Conservation (phyloP, 257 asterid genomes). For the Lantana camara region DNA sequence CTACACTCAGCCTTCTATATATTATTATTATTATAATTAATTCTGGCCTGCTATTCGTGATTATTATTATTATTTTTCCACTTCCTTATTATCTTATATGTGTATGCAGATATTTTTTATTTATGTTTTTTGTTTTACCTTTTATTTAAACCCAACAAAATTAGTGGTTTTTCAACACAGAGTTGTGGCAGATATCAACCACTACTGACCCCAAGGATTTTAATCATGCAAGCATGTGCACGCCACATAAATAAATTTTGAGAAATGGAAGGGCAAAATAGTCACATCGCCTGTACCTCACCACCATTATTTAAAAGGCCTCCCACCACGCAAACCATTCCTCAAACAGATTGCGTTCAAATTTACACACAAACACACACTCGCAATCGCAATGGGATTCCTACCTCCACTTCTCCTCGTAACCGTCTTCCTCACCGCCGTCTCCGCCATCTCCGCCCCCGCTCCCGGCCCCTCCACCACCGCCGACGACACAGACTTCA, state of each 20-base stretch:
- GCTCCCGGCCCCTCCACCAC: constrained; percentile 15
- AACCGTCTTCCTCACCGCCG: constrained; percentile 26
- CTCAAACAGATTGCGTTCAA: neutral
- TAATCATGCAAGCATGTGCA: constrained; percentile 17
- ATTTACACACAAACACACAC: neutral
- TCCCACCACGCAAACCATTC: neutral
- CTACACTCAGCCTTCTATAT: neutral
- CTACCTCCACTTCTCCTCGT: constrained; percentile 9
- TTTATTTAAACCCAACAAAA: neutral
- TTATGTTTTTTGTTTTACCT: neutral
- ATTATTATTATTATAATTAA: too few relatives aligned
- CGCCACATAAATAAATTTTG: too few relatives aligned
- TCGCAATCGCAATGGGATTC: constrained; percentile 23
- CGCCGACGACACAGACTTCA: constrained; percentile 42
- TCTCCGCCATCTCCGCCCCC: constrained; percentile 12
- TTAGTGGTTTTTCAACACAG: too few relatives aligned
- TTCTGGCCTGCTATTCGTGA: too few relatives aligned
- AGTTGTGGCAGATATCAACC: neutral
- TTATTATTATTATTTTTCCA: too few relatives aligned
- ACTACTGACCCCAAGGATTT: neutral
- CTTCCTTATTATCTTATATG: too few relatives aligned
- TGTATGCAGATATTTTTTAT: neutral
- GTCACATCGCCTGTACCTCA: neutral
- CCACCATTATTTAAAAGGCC: constrained; percentile 6
- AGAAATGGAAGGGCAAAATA: constrained; percentile 7